Evolutionary conservation across 2,329 filamentous ascomycete genomes (phyloP), one percentile per base, ranked within the genome.

Genomic region (Apiospora sp.): DNA sequence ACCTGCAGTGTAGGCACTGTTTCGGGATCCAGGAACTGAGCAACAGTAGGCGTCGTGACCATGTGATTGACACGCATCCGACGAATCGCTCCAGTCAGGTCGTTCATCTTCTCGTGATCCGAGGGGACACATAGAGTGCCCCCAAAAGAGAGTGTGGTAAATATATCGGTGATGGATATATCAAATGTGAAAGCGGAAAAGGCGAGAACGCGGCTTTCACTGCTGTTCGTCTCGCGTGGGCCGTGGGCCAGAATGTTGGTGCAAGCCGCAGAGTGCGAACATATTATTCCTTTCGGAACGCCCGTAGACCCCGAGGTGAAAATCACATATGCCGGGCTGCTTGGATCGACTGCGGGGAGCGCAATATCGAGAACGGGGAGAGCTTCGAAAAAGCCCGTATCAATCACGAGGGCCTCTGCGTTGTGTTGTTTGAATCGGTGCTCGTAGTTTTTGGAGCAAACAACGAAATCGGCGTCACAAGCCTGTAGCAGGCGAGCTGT

Each of bases 301-400:
- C 73, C 73, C 10, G 73, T 74, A 61, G 72, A 73, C 0, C 73
- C 73, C 4, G 72, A 73, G 14, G 72, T 74, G 49, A 71, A 74
- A 3, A 73, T 70, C 24, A 71, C 67, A 46, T 73, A 73, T 3
- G 46, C 46, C 14, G 68, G 12, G 10, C 46, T 51, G 44, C 12
- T 37, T 16, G 68, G 68, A 24, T 49, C 34, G 22, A 41, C 34
- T 4, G 34, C 34, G 46, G 61, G 30, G n/a, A 67, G 24, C 30
- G 24, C 46, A 5, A 30, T 34, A 24, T 67, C 70, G 19, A 44
- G 61, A 12, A 27, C 30, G 0, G 70, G 70, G 2, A 71, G 61
- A 41, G 34, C 22, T 16, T 71, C 46, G 61, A 71, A 71, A n/a
- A 71, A 71, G 16, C 61, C 46, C 22, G 51, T 51, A 41, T 71